These are phyloP conservation scores for Ilyonectria robusta DNA, from an alignment of 2,329 filamentous ascomycete species.

Conservation along the genomic window DNA sequence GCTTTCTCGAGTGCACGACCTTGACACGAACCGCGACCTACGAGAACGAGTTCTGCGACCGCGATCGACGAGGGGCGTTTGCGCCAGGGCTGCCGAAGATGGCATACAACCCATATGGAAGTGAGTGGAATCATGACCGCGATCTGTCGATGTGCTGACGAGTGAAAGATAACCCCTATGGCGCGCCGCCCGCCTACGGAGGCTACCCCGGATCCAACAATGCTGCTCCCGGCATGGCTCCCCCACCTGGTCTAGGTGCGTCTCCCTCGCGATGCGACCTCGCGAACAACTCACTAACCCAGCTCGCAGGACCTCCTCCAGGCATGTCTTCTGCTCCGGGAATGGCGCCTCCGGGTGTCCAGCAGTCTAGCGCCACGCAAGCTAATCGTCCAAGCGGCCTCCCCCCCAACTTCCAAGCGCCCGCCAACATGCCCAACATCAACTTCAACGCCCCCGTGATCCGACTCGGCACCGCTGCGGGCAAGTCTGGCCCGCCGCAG, in stretches of 20 bases:
- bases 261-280: conserved; percentile 9
- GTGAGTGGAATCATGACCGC: conserved; percentile 50
- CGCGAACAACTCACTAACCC: conserved; percentile 30
- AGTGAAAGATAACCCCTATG: conserved; percentile 71
- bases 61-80: conserved; percentile 32
- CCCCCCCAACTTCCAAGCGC: conserved; percentile 87
- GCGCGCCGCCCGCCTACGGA: conserved; percentile 80
- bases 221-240: conserved; percentile 77
- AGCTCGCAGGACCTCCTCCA: conserved; percentile 76
- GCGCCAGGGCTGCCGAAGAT: conserved; percentile 53
- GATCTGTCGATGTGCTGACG: conserved; percentile 24
- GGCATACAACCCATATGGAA: conserved; percentile 75
- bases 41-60: conserved; percentile 11
- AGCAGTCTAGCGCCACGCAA: conserved; percentile 80
- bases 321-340: conserved; percentile 87
- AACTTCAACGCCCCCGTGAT: conserved; percentile 99
- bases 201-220: conserved; percentile 74
- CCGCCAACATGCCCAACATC: conserved; percentile 94
- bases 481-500: conserved; percentile 68
- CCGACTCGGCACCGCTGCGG: conserved; percentile 84
- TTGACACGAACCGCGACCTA: neutral
- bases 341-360: conserved; percentile 83
- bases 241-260: conserved; percentile 86
- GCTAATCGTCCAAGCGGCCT: conserved; percentile 85
- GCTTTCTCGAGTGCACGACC: neutral